A percentile compares a stretch with the other conserved stretches of the same genome.
phyloP scores from a whole-genome alignment of 805 yeast species.

The Barnettozyma wickerhamii region DNA sequence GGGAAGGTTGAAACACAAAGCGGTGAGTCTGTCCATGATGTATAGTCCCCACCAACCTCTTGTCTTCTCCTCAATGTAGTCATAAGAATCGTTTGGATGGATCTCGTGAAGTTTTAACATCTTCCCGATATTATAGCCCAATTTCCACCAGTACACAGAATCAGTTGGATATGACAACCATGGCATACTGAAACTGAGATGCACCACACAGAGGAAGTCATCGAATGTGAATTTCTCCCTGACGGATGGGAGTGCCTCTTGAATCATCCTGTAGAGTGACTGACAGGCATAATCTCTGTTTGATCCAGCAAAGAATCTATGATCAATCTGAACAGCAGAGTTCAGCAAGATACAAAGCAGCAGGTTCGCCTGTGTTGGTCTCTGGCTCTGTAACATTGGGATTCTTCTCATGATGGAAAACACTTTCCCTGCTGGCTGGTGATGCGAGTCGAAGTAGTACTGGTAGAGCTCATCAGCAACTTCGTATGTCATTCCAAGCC shows the following conservation, averaged over 20 bases:
- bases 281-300: slow-evolving; percentile 17
- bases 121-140: slow-evolving; percentile 14
- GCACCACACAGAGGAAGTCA: slow-evolving; percentile 19
- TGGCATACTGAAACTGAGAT: slow-evolving; percentile 23
- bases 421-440: slow-evolving; percentile 19
- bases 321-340: slow-evolving; percentile 20
- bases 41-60: slow-evolving; percentile 40
- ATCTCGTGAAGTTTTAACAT: slow-evolving; percentile 8
- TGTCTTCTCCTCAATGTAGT: slow-evolving; percentile 33
- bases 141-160: slow-evolving; percentile 23
- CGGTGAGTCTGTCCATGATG: slow-evolving; percentile 35
- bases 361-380: slow-evolving; percentile 17
- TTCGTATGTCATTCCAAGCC: slow-evolving; percentile 14
- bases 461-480: slow-evolving; percentile 23
- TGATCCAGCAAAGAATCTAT: slow-evolving; percentile 21
- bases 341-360: slow-evolving; percentile 17
- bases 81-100: slow-evolving; percentile 19
- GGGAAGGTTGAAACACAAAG: slow-evolving; percentile 33
- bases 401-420: slow-evolving; percentile 20
- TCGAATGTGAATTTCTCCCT: slow-evolving; percentile 15
- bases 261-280: slow-evolving; percentile 16
- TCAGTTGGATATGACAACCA: slow-evolving; percentile 24
- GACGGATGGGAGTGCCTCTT: slow-evolving; percentile 11
- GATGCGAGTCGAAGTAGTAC: slow-evolving; percentile 17
- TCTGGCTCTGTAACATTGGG: slow-evolving; percentile 14